Base-by-base conservation (phyloP, 2,329 filamentous ascomycete species). In the Seiridium unicorne region DNA sequence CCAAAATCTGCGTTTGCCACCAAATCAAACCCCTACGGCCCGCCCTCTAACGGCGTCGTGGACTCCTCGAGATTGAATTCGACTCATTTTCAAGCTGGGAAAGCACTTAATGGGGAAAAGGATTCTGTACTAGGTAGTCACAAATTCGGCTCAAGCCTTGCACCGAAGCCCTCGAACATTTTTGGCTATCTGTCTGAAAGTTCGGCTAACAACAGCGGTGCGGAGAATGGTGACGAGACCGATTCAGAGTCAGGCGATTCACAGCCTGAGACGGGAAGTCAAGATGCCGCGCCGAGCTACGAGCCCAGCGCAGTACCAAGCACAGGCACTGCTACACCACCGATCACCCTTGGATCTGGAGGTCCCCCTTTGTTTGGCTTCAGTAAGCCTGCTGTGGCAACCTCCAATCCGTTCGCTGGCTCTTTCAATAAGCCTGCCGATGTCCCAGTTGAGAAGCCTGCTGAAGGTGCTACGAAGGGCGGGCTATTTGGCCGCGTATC, bases 101-200 rank as follows among this genome's bases (percentile, higher is more conserved):
- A 80, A 68, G 68, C 75, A 7, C 62, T 65, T 10, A 62, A 63
- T 40, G 60, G 61, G n/a, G 58, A 46, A 7, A 35, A 61, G 13
- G 64, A 65, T 7, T 73, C 71, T 3, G 64, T 72, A 11, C 61
- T 73, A 18, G 62, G 64, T 1, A 57, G 49, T 5, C 67, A 69
- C 38, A 68, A 71, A 59, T 48, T 66, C 55, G 67, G 62, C 8
- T 65, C 66, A n/a, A 60, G 61, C 7, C 67, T 69, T 35, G 49
- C 70, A 1, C 58, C 70, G 32, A 69, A 65, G 13, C 67, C 71
- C 47, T 66, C 72, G 51, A 87, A 88, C 67, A 86, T 87, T 55
- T 89, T 89, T 67, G 81, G 80, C 32, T 83, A 87, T 64, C 77
- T 88, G 6, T 87, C 84, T 1, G 83, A 85, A 38, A 84, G 82